Evolutionary conservation across 495 filamentous ascomycete species (phyloP), one percentile per base, ranked within the genome.

Genomic region (Margaritispora aquatica): DNA sequence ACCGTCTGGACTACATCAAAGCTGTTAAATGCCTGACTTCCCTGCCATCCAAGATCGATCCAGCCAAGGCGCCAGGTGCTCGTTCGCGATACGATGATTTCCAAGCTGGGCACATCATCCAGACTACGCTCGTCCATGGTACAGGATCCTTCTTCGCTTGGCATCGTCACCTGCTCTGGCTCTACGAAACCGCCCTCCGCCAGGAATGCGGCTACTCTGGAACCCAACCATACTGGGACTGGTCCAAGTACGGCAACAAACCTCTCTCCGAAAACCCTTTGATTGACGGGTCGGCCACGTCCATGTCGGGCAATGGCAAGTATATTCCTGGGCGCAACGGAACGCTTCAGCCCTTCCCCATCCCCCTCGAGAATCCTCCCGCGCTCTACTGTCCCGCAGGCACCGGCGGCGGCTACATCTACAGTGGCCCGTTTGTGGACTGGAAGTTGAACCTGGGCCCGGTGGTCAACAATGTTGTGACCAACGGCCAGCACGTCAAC

Each of bases 51-150:
- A 57, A 54, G 19, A 21, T 57, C 20, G 79, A 77, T 1, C 75
- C 52, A 2, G 55, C 59, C 3, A 56, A 71, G 8, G 49, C 34
- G 23, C 68, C 73, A 7, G 76, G 75, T 0, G 69, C 71, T n/a
- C 69, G 63, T 38, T 69, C 63, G 13, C 20, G 55, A 20, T 88
- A 83, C 62, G 88, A 91, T 71, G 88, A 92, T 68, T 90, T 91
- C 63, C 75, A 85, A 47, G 38, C 46, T 9, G 53, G 48, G 13
- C 88, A 91, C 66, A 87, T 89, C 24, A 13, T 19, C 7, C 24
- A 52, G 15, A 27, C 50, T 27, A 11, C 24, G n/a, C 4, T 27
- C 20, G 31, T 52, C 24, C 50, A 52, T 17, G 1, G 24, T 1
- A 52, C 23, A 3, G 10, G 11, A 4, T 81, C 78, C 58, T 88